Base-by-base conservation (phyloP, 2,329 filamentous ascomycete genomes). In the Colletotrichum sp. region DNA sequence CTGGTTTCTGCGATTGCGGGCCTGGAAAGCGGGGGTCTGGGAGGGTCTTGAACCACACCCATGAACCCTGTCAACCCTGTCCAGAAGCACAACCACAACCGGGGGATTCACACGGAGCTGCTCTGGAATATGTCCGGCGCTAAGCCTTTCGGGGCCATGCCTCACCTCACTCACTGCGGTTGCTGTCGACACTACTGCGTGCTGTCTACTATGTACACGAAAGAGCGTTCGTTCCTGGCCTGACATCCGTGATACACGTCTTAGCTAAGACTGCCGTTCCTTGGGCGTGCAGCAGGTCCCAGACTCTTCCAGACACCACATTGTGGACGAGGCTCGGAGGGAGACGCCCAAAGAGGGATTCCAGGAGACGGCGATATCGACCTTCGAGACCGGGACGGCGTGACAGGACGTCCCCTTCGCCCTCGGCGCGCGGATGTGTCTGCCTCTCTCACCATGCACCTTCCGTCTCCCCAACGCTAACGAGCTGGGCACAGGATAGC, bases 101-200 rank as follows among this genome's bases (percentile, higher is more conserved):
- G 32, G 44, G 70, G 69, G 69, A 69, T 68, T 76, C 70, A 70
- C 70, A 73, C 73, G 63, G 73, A 73, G 73, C 73, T 68, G 65
- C 69, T 76, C 69, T 72, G 39, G 69, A 39, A 76, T 76, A 72
- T 59, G 57, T 64, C 73, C 39, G 73, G 57, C 59, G 55, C 72
- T 66, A 72, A 67, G 36, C 55, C 62, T 15, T 59, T 67, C 49
- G 36, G 63, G 69, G 60, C 3, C 9, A 7, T 66, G 44, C 73
- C 73, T 59, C 68, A 44, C 44, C 63, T 67, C 36, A 6, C 7
- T 18, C 39, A 1, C 39, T 49, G 39, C 39, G 39, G 39, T n/a
- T 49, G 39, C 39, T 49, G 18, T 49, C 39, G 18, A 49, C 39
- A 44, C 39, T 49, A 49, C 39, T 49, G 18, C 39, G 39, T 49